Base-by-base conservation (phyloP, 495 filamentous ascomycete species). In the Penicillium waksmanii region DNA sequence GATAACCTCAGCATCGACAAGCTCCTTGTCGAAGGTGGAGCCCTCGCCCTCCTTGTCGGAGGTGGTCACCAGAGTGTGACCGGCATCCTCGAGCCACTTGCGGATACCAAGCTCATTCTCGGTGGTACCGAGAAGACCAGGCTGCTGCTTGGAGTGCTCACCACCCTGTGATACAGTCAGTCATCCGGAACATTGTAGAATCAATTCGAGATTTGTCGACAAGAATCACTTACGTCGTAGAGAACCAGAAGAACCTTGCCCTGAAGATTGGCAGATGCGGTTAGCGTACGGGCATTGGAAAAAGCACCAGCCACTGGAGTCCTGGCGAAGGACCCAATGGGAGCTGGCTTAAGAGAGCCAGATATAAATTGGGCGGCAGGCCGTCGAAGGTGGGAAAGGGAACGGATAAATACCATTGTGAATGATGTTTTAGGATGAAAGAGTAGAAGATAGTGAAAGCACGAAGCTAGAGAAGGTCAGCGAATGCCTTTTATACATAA, bases 31-130 rank as follows among this genome's bases (percentile, higher is more conserved):
- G 72, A 98, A 97, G 60, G 80, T 89, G 52, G 94, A 97, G 85
- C 91, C 85, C 79, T 90, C 88, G 58, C 94, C 91, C 63, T 96
- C 95, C 83, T 98, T 98, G 81, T 96, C 92, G 58, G 93, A 96
- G 56, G 95, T 98, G 65, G 94, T 98, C 57, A 98, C 88, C 52
- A 98, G 85, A 31, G 90, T 94, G 85, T 98, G 95, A 69, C 95
- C 95, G 73, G 93, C 84, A 51, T 91, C 90, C 80, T 98, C 95
- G 62, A 98, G 84, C 95, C 95, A 98, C 78, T 95, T 91, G 62
- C 95, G 85, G 70, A 98, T 76, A 53, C 95, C 95, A 55, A 98
- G 90, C 83, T 98, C 95, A 76, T 98, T 98, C 83, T 98, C 93
- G 53, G 90, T 96, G 44, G 94, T 96, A 67, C 95, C 95, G 57